phyloP scores from a whole-genome alignment of 228 moss, liverwort and hornwort genomes.

The Sphagnum fallax region DNA sequence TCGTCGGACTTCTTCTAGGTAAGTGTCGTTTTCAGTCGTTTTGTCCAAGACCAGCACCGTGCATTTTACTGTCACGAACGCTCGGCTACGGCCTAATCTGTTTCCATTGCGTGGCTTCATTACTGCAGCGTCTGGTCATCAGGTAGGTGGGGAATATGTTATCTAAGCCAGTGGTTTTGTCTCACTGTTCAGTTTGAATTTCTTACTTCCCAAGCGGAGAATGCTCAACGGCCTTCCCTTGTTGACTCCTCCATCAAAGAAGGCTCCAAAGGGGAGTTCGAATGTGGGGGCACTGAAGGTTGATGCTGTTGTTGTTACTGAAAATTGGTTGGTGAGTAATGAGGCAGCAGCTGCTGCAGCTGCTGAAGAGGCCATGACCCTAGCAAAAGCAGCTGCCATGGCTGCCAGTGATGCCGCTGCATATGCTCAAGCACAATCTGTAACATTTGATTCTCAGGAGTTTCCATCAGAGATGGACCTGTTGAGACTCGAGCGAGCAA shows the following conservation, averaged over 20 bases:
- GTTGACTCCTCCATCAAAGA: background rate
- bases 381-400: conserved; percentile 65
- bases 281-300: conserved; percentile 23
- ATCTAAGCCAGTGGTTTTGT: too few species aligned
- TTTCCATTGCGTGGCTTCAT: background rate
- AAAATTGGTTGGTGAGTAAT: conserved; percentile 50
- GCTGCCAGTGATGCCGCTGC: conserved; percentile 69
- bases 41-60: background rate
- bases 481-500: conserved; percentile 74
- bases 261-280: conserved; percentile 5
- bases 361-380: conserved; percentile 56
- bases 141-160: background rate
- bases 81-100: too few species aligned
- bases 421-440: conserved; percentile 45
- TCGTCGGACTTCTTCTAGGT: conserved; percentile 11
- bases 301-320: conserved; percentile 42
- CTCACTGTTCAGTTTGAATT: background rate
- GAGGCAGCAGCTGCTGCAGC: conserved; percentile 32
- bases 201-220: background rate
- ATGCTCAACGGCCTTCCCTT: background rate
- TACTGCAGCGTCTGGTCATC: background rate
- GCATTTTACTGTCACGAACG: too few species aligned
- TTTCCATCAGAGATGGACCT: conserved; percentile 77
- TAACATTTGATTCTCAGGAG: conserved; percentile 33
- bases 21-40: background rate